These are phyloP conservation scores for Pichia terricola DNA, from an alignment of 1,139 yeast species.

Conservation along the genomic window DNA sequence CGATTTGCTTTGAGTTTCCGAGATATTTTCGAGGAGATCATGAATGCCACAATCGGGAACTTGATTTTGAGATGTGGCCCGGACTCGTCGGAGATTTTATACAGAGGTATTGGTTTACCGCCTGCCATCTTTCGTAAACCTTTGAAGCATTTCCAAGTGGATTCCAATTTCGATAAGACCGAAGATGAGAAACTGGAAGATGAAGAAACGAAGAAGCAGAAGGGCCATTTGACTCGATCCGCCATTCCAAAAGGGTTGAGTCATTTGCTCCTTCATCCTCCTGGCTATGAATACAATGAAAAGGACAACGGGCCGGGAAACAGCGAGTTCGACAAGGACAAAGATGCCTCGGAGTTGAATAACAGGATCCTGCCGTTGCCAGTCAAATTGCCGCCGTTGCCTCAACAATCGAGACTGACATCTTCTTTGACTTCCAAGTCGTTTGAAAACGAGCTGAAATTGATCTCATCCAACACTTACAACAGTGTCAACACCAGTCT, in stretches of 20 bases:
- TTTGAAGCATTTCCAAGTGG: conserved; percentile 26
- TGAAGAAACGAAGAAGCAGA: conserved; percentile 34
- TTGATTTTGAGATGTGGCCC: conserved; percentile 47
- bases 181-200: conserved; percentile 37
- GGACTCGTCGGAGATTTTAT: conserved; percentile 40
- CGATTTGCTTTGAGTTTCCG: conserved; percentile 46
- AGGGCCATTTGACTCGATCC: conserved; percentile 36
- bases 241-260: conserved; percentile 42
- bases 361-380: conserved; percentile 12
- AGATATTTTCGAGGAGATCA: conserved; percentile 52
- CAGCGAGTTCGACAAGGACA: background rate
- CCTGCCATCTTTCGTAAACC: conserved; percentile 41
- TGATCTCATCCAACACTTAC: background rate
- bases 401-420: conserved; percentile 4
- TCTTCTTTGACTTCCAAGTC: conserved; percentile 6
- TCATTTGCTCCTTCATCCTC: conserved; percentile 32
- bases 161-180: conserved; percentile 23
- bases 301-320: background rate
- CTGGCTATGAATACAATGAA: conserved; percentile 9
- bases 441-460: conserved; percentile 6
- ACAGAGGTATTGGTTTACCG: conserved; percentile 36
- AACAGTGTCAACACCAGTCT: background rate
- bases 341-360: background rate
- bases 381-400: conserved; percentile 5
- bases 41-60: conserved; percentile 48